Evolutionary conservation across 306 rosid species (phyloP).

Genomic region (Rosa multiflora): DNA sequence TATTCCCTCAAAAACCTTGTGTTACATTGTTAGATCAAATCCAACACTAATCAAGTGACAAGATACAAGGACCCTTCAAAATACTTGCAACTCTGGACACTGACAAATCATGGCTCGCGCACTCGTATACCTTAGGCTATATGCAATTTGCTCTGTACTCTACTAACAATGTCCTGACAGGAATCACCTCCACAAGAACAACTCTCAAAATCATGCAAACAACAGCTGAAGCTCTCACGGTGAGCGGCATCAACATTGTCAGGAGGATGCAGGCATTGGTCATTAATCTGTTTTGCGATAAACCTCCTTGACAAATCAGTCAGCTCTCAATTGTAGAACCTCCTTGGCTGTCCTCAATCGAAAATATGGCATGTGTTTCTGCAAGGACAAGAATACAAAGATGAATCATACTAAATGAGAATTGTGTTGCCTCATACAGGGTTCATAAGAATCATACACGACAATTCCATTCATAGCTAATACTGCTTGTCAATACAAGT

Average conservation of each 20-base stretch:
- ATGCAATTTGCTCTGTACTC: conserved; percentile 7
- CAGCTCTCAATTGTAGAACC: conserved; percentile 73
- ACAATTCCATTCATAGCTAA: neutral
- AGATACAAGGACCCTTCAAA: neutral
- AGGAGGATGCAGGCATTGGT: neutral
- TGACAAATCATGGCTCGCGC: neutral
- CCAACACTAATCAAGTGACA: neutral
- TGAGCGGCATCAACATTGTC: neutral
- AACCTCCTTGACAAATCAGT: conserved; percentile 39
- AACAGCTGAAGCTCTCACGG: neutral
- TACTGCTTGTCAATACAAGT: neutral
- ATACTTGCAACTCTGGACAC: conserved; percentile 8
- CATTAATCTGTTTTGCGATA: neutral
- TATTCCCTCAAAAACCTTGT: neutral
- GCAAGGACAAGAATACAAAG: conserved; percentile 29
- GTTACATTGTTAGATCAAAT: conserved; percentile 15
- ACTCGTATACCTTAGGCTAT: conserved; percentile 13
- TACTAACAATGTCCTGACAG: neutral
- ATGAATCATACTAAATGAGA: conserved; percentile 8
- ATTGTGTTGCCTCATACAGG: neutral
- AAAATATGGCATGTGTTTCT: conserved; percentile 93
- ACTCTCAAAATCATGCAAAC: conserved; percentile 11
- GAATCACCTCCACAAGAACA: conserved; percentile 10
- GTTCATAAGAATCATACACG: neutral
- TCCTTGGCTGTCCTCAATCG: conserved; percentile 88